Percentiles rank a stretch among this genome's conserved stretches.
Evolutionary conservation across 78 protist species (phyloP).

Genomic region (Bodo saltans): DNA sequence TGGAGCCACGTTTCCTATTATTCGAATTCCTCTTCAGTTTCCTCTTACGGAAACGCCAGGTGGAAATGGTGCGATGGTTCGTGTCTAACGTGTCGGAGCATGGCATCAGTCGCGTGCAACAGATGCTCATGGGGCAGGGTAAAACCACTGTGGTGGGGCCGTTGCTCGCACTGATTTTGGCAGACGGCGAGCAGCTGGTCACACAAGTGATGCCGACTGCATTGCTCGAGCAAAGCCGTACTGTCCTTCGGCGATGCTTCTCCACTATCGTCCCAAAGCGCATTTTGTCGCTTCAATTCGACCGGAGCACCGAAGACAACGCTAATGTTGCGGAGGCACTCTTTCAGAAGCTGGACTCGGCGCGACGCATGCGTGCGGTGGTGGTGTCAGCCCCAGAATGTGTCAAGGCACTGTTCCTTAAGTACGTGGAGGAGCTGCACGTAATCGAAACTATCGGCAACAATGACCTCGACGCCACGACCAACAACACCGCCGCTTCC

Average conservation of each 20-base stretch:
- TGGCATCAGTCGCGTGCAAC: constrained; percentile 39
- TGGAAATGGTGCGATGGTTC: constrained; percentile 40
- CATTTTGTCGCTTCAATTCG: constrained; percentile 54
- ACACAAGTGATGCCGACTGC: constrained; percentile 57
- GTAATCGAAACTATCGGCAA: neutral
- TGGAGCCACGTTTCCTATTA: constrained; percentile 63
- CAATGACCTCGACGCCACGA: constrained; percentile 12
- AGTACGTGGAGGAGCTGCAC: constrained; percentile 56
- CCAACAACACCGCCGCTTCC: neutral
- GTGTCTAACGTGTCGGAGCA: neutral
- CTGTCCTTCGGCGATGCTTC: constrained; percentile 54
- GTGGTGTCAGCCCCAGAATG: constrained; percentile 41
- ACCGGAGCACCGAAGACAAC: constrained; percentile 35
- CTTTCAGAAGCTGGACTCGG: constrained; percentile 10
- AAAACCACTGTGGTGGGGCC: constrained; percentile 75
- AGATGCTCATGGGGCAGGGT: constrained; percentile 78
- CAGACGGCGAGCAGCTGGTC: constrained; percentile 51
- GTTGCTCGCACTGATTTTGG: constrained; percentile 57
- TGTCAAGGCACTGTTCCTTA: constrained; percentile 54
- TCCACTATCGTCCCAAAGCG: constrained; percentile 47
- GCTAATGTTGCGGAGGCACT: neutral
- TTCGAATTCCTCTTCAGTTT: constrained; percentile 52
- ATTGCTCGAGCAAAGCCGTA: constrained; percentile 54
- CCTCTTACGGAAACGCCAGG: constrained; percentile 57
- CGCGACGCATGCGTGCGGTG: neutral